These are phyloP conservation scores for Fagus sylvatica DNA, from an alignment of 306 rosid genomes.

Conservation along the genomic window DNA sequence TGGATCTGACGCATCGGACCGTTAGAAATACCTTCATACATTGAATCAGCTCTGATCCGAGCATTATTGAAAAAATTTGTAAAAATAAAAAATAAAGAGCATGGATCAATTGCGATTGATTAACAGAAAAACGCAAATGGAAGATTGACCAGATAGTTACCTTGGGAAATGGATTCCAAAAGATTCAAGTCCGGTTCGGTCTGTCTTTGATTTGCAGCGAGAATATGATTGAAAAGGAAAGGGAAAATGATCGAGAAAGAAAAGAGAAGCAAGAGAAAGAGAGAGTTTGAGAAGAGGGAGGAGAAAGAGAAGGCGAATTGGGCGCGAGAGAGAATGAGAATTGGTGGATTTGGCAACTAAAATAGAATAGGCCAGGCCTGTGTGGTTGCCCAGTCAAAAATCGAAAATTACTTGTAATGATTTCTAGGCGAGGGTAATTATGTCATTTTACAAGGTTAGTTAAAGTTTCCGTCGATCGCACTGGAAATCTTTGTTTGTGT, in stretches of 20 bases:
- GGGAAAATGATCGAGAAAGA: slow-evolving; percentile 20
- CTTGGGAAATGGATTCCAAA: slow-evolving; percentile 23
- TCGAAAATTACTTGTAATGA: slow-evolving; percentile 10
- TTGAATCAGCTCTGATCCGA: slow-evolving; percentile 16
- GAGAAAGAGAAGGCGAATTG: slow-evolving; percentile 48
- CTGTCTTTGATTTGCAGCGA: slow-evolving; percentile 17
- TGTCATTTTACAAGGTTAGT: too few species aligned
- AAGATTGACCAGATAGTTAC: slow-evolving; percentile 14
- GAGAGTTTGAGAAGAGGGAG: background rate
- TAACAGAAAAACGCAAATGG: slow-evolving; percentile 3
- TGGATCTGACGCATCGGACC: slow-evolving; percentile 15
- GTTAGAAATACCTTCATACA: background rate
- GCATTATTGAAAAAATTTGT: background rate
- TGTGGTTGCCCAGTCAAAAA: slow-evolving; percentile 50
- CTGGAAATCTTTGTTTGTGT: too few species aligned
- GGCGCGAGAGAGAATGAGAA: slow-evolving; percentile 54
- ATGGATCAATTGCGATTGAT: slow-evolving; percentile 16
- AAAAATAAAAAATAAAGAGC: slow-evolving; percentile 1
- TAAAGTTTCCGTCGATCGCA: too few species aligned
- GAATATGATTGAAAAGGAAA: slow-evolving; percentile 20
- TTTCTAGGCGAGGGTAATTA: background rate
- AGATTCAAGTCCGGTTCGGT: slow-evolving; percentile 14
- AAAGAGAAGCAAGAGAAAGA: slow-evolving; percentile 18
- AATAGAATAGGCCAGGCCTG: slow-evolving; percentile 24
- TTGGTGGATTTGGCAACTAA: slow-evolving; percentile 38